These are phyloP conservation scores for Capsella bursapastoris DNA, from an alignment of 345 rosid species.

Conservation along the genomic window DNA sequence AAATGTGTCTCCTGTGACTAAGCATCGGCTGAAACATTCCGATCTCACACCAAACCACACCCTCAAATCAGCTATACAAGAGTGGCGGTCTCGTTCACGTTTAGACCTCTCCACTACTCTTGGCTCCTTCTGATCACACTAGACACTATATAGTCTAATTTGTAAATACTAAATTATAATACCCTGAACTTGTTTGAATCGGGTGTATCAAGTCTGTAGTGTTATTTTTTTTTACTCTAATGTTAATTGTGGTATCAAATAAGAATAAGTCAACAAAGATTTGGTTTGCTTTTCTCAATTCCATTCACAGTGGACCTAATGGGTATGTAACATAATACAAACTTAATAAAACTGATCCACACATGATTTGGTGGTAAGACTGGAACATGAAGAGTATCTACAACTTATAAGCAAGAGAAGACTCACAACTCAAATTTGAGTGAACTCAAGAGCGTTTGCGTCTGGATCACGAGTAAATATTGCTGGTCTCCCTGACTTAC, in stretches of 20 bases:
- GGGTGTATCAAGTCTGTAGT: conserved; percentile 25
- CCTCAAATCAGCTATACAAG: conserved; percentile 69
- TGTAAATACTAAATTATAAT: conserved; percentile 33
- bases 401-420: conserved; percentile 7
- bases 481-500: conserved; percentile 91
- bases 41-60: conserved; percentile 65
- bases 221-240: too few relatives aligned
- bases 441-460: conserved; percentile 90
- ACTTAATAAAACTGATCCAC: background rate
- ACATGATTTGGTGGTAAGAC: conserved; percentile 4
- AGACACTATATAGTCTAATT: conserved; percentile 9
- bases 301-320: background rate
- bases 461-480: conserved; percentile 92
- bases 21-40: conserved; percentile 55
- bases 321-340: conserved; percentile 1
- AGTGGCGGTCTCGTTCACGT: conserved; percentile 66
- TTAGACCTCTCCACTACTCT: conserved; percentile 42
- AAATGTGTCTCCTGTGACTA: conserved; percentile 75
- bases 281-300: background rate
- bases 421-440: conserved; percentile 58
- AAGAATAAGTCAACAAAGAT: background rate
- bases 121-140: conserved; percentile 35
- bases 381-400: conserved; percentile 20
- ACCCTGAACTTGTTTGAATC: conserved; percentile 40
- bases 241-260: background rate